Conservation (phyloP, 768 basidiomycete species). For the Lentinula sp. region DNA sequence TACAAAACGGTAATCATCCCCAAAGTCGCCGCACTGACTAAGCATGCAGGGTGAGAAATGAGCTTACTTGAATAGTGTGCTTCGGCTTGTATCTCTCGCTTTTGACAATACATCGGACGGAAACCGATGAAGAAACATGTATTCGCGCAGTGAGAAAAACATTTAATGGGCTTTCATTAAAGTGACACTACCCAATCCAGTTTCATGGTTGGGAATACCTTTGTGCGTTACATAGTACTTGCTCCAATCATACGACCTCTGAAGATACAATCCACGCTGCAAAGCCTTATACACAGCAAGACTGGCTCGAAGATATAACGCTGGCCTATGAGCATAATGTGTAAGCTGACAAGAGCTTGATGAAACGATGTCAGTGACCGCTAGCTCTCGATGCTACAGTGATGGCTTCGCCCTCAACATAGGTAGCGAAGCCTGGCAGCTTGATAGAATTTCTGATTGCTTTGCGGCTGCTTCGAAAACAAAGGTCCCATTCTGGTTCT, state of each 20-base stretch:
- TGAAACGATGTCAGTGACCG: not conserved
- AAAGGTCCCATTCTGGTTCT: conserved; percentile 25
- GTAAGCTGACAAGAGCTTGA: conserved; percentile 10
- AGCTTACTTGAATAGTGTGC: no score
- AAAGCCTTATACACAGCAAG: conserved; percentile 22
- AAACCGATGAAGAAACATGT: conserved; percentile 9
- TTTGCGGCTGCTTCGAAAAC: conserved; percentile 25
- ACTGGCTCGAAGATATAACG: conserved; percentile 25
- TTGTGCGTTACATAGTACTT: conserved; percentile 12
- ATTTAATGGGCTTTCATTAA: not conserved
- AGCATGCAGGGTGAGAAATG: no score
- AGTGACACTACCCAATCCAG: conserved; percentile 8
- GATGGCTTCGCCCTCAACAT: conserved; percentile 45
- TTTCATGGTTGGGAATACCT: conserved; percentile 31
- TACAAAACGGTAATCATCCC: no score
- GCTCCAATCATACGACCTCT: no score
- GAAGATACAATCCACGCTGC: not conserved
- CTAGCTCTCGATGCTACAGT: not conserved
- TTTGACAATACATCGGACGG: no score
- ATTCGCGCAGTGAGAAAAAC: conserved; percentile 15
- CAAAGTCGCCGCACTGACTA: no score
- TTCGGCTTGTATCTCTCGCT: no score
- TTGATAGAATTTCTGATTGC: conserved; percentile 27
- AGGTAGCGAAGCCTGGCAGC: conserved; percentile 34
- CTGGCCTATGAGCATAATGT: conserved; percentile 18